Base-by-base conservation (phyloP, 1,284 basidiomycete genomes). In the Pseudozyma tsukubaensis region DNA sequence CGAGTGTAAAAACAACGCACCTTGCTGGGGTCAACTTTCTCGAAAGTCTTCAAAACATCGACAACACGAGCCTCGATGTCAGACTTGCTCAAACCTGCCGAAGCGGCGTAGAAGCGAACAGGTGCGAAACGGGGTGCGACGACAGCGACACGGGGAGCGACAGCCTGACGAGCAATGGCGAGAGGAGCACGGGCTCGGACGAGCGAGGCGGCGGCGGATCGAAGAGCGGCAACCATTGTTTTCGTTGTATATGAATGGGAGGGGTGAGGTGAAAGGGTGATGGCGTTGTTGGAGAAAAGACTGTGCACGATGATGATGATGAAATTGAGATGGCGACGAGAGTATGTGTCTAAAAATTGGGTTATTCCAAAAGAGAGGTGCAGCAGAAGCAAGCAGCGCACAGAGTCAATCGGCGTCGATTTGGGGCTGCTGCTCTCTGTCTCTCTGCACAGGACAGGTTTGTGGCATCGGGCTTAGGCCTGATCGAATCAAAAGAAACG, bases 1-100 rank as follows among this genome's bases (percentile, higher is more conserved):
- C 18, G 18, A 13, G 13, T 18, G 4, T n/a, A 19, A 18, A 34
- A 43, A 32, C 18, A 58, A 69, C 74, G 59, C 57, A 75, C 78
- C 89, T 97, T 97, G 65, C 87, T 85, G 19, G 87, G 86, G 86
- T 97, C 90, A 59, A 98, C 93, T 87, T 97, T 98, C 86, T 99
- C 97, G 85, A 97, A 98, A 34, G 91, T 91, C 87, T 93, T 93
- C 85, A 99, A 87, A 53, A 98, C 92, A 66, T 94, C 91, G 72
- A 95, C 84, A 57, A 99, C 89, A 80, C 97, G 90, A 79, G 88
- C 85, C 83, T 92, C 89, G 83, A 99, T 94, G 82, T 89, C 88
- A 48, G 92, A 90, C 85, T 89, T 89, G 68, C 90, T 88, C 61
- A 95, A 88, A 40, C 89, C 90, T 34, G 91, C 89, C 13, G 90